Evolutionary conservation across 208 protist species (phyloP).

Genomic region (Leishmania martiniquensis): DNA sequence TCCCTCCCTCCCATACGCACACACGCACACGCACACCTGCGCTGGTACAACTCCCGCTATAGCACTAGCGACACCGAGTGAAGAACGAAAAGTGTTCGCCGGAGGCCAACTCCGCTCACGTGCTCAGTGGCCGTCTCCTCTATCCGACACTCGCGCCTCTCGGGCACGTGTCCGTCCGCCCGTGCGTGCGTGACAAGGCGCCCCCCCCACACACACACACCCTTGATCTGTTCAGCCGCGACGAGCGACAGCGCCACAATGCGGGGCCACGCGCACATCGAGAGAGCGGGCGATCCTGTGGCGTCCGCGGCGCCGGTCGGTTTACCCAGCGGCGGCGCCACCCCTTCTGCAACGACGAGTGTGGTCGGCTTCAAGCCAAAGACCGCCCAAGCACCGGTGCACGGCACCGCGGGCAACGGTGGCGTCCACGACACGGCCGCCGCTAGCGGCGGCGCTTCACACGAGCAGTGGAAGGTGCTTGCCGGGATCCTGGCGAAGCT

Average conservation of each 20-base stretch:
- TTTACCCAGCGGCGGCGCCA: not conserved
- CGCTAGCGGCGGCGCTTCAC: not conserved
- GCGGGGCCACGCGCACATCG: not conserved
- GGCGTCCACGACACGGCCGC: not conserved
- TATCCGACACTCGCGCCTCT: too few species aligned
- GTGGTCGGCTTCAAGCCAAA: constrained; percentile 3
- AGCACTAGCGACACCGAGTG: too few species aligned
- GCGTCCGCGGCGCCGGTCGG: not conserved
- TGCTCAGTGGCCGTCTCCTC: too few species aligned
- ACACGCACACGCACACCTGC: not conserved
- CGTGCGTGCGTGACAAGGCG: too few species aligned
- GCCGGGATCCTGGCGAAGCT: constrained; percentile 36
- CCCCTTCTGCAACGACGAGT: not conserved
- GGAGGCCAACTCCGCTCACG: too few species aligned
- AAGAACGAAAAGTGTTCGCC: too few species aligned
- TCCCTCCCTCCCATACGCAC: not conserved
- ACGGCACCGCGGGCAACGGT: constrained; percentile 4
- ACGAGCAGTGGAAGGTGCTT: constrained; percentile 27
- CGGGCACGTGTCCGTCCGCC: too few species aligned
- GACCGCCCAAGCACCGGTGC: not conserved
- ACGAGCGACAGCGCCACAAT: not conserved
- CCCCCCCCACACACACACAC: not conserved
- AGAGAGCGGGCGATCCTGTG: not conserved
- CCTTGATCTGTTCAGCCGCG: too few species aligned
- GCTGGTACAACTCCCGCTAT: too few species aligned